These are phyloP conservation scores for Cutaneotrichosporon cyanovorans DNA, from an alignment of 1,284 basidiomycete genomes.

Conservation along the genomic window DNA sequence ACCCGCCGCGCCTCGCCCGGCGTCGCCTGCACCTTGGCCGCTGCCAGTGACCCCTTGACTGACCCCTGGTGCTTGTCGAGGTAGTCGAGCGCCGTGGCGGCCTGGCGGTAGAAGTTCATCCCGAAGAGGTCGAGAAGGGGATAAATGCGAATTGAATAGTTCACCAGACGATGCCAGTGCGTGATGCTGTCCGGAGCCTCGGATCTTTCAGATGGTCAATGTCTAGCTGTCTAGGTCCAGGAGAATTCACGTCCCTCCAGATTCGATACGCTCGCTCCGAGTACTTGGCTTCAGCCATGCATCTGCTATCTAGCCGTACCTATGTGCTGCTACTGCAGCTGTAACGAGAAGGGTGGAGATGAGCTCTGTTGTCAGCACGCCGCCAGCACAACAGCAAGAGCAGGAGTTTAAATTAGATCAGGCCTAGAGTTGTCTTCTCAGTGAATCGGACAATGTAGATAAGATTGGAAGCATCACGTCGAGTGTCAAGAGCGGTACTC, in stretches of 20 bases:
- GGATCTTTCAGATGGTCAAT: too few relatives aligned
- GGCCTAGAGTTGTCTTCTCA: slow-evolving; percentile 31
- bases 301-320: slow-evolving; percentile 3
- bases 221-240: too few relatives aligned
- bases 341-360: not conserved
- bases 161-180: too few relatives aligned
- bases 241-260: too few relatives aligned
- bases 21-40: slow-evolving; percentile 38
- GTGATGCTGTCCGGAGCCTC: too few relatives aligned
- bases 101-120: slow-evolving; percentile 95
- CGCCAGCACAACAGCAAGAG: too few relatives aligned
- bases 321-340: not conserved
- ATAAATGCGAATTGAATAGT: slow-evolving; percentile 5
- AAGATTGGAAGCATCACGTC: slow-evolving; percentile 39
- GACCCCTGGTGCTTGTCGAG: slow-evolving; percentile 79
- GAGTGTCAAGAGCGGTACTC: not conserved
- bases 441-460: slow-evolving; percentile 47
- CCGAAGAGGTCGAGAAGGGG: too few relatives aligned
- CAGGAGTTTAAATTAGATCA: slow-evolving; percentile 17
- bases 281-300: slow-evolving; percentile 6
- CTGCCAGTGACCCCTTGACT: slow-evolving; percentile 49
- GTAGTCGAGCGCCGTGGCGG: slow-evolving; percentile 69
- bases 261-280: too few relatives aligned
- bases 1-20: slow-evolving; percentile 64
- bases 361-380: not conserved